Evolutionary conservation across 73 alveolate genomes (phyloP), one percentile per base, ranked within the genome.

Genomic region (Uronychia setigera): DNA sequence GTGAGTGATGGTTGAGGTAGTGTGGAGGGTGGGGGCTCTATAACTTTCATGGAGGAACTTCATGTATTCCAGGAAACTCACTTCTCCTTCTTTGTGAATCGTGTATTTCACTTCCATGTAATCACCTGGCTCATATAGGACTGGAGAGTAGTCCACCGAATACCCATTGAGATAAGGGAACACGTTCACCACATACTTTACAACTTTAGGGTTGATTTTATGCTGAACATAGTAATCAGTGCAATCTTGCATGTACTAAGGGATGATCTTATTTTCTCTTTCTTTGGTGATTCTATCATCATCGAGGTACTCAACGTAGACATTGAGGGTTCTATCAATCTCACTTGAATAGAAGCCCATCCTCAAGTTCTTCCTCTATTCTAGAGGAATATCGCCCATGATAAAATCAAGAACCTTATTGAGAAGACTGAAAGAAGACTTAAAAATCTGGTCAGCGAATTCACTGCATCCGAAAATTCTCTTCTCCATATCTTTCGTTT

Each of bases 401-500:
- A 94, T 78, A 75, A 90, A 90, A 86, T 96, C 98, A 58, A 96
- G 83, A 19, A 94, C 80, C 33, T 83, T 93, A 34, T 96, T 93
- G 29, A 95, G 59, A 5, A 96, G 35, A 32, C 79, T 79, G 19
- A 94, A 80, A 60, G 96, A 85, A 27, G 92, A 83, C 46, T 84
- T 82, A 74, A 96, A 87, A 28, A 87, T 88, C 31, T 76, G 85
- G 75, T 96, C 97, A 29, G 95, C 77, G 74, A 87, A 94, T 46
- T 89, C 96, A 28, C 89, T 76, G 81, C 92, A 85, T 27, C 99
- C 99, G 84, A 96, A 97, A 14, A 96, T 88, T 85, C 99, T 93
- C 46, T 88, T 89, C 88, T 97, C 98, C 92, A 97, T 95, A 80
- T 97, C 99, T 28, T 89, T 86, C 31, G 96, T 78, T 57, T 93